A percentile compares a stretch with the other conserved stretches of the same genome.
These are phyloP conservation scores for Xylaria curta DNA, from an alignment of 495 filamentous ascomycete genomes.

Conservation along the genomic window DNA sequence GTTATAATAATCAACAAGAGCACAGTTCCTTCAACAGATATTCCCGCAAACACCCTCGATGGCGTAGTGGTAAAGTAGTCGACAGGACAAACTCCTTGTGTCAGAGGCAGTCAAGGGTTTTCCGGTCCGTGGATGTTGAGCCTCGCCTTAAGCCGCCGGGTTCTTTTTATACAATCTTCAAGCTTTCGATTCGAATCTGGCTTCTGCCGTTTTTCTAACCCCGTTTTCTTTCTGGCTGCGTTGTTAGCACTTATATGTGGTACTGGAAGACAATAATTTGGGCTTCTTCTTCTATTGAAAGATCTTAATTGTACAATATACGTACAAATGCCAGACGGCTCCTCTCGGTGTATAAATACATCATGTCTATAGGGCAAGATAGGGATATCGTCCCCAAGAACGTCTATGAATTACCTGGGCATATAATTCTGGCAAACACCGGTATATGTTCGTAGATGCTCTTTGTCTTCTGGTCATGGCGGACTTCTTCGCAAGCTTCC, in stretches of 20 bases:
- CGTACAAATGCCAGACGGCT: background rate
- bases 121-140: conserved; percentile 4
- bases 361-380: background rate
- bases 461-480: background rate
- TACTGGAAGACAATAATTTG: background rate
- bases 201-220: background rate
- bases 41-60: background rate
- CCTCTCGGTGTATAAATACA: background rate
- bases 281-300: background rate
- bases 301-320: background rate
- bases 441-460: background rate
- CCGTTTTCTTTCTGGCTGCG: background rate
- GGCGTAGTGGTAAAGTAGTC: conserved; percentile 1
- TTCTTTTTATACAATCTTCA: background rate
- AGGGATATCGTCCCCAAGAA: background rate
- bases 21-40: background rate
- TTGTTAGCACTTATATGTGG: background rate
- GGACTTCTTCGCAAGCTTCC: background rate
- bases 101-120: conserved; percentile 8
- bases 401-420: background rate
- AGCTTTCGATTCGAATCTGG: background rate
- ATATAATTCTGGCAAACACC: background rate
- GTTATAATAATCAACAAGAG: background rate
- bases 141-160: background rate
- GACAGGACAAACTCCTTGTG: conserved; percentile 5